Conservation (phyloP, 768 basidiomycete genomes). For the Amanita thiersii region DNA sequence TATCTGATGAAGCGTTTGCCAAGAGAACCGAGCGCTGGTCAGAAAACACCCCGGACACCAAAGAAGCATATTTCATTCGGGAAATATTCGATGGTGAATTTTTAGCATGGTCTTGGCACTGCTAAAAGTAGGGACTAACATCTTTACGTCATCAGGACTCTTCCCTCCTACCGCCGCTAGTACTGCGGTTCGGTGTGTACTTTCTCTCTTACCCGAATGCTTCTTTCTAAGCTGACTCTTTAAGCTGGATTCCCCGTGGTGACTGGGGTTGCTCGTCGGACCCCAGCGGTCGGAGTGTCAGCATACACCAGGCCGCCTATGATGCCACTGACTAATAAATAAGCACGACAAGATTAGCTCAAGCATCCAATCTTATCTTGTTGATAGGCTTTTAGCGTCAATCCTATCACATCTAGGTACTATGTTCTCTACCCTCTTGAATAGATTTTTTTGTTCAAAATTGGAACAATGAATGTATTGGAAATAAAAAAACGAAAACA, state of each 20-base stretch:
- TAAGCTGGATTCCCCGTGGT: constrained; percentile 86
- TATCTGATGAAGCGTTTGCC: constrained; percentile 79
- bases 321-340: constrained; percentile 27
- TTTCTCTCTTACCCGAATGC: constrained; percentile 4
- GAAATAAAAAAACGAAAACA: constrained; percentile 12
- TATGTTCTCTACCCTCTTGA: too few species aligned
- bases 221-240: constrained; percentile 7
- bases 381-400: too few species aligned
- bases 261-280: constrained; percentile 97
- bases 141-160: constrained; percentile 35
- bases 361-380: too few species aligned
- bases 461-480: constrained; percentile 15
- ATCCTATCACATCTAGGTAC: too few species aligned
- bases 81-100: constrained; percentile 80
- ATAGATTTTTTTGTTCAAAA: too few species aligned
- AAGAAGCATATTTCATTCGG: constrained; percentile 91
- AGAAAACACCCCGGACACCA: constrained; percentile 82
- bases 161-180: constrained; percentile 85
- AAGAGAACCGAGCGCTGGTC: constrained; percentile 70
- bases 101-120: background rate
- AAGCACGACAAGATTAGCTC: too few species aligned
- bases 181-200: constrained; percentile 80
- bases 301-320: constrained; percentile 93
- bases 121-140: constrained; percentile 9
- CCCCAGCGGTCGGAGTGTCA: constrained; percentile 91